phyloP scores from a whole-genome alignment of 495 filamentous ascomycete species.

The Venustampulla echinocandica region DNA sequence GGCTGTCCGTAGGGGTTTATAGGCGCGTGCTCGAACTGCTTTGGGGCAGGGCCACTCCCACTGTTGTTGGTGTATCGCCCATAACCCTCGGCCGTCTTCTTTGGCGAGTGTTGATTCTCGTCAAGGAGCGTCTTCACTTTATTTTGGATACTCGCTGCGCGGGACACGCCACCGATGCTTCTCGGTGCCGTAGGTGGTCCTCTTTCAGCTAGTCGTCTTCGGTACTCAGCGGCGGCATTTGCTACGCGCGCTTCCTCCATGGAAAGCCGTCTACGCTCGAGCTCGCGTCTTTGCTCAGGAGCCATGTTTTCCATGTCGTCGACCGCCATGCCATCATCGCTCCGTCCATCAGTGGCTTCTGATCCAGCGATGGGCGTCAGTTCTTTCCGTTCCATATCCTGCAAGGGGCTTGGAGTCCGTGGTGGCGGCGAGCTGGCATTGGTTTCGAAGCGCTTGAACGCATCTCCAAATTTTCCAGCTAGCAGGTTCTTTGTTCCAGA shows the following conservation, averaged over 20 bases:
- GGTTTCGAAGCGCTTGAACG: slow-evolving; percentile 86
- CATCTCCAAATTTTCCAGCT: slow-evolving; percentile 86
- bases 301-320: slow-evolving; percentile 61
- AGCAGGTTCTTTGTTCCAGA: slow-evolving; percentile 77
- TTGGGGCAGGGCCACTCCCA: slow-evolving; percentile 13
- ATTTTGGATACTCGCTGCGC: slow-evolving; percentile 78
- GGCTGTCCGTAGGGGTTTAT: slow-evolving; percentile 17
- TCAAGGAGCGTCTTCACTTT: slow-evolving; percentile 80
- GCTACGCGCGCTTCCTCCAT: slow-evolving; percentile 91
- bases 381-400: slow-evolving; percentile 41
- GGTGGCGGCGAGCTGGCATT: slow-evolving; percentile 37
- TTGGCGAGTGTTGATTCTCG: slow-evolving; percentile 55
- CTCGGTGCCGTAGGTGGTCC: slow-evolving; percentile 34
- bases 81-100: slow-evolving; percentile 80
- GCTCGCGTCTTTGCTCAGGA: slow-evolving; percentile 83
- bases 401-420: slow-evolving; percentile 47
- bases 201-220: slow-evolving; percentile 60
- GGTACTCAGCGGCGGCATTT: slow-evolving; percentile 84
- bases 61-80: slow-evolving; percentile 68
- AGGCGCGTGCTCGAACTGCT: slow-evolving; percentile 6
- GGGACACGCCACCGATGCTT: slow-evolving; percentile 48
- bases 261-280: slow-evolving; percentile 74
- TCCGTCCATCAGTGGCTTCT: slow-evolving; percentile 61
- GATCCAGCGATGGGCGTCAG: slow-evolving; percentile 69
- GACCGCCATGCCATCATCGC: slow-evolving; percentile 53